Evolutionary conservation across 495 filamentous ascomycete species (phyloP).

Genomic region (Podospora bellae-mahoneyi): DNA sequence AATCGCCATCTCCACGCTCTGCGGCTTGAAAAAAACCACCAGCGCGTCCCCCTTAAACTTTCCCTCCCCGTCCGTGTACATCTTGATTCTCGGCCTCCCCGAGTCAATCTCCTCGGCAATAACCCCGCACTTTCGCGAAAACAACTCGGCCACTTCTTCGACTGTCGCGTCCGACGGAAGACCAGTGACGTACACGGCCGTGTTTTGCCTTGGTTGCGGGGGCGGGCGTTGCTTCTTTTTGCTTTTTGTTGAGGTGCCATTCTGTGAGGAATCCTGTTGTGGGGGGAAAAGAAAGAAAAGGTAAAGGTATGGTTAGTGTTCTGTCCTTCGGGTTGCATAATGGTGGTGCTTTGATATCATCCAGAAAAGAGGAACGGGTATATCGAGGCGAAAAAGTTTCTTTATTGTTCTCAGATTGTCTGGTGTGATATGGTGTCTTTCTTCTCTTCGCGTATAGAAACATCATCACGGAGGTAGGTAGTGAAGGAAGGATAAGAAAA

Average conservation of each 20-base stretch:
- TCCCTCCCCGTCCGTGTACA: constrained; percentile 79
- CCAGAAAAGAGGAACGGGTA: neutral
- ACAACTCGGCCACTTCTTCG: constrained; percentile 77
- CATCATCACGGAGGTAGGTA: neutral
- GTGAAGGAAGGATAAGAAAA: neutral
- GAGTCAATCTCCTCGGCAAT: constrained; percentile 92
- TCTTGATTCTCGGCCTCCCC: constrained; percentile 81
- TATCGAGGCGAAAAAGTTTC: neutral
- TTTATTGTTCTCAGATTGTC: neutral
- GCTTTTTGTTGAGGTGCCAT: constrained; percentile 17
- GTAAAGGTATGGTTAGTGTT: constrained; percentile 31
- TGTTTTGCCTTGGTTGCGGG: constrained; percentile 65
- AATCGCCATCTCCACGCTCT: constrained; percentile 84
- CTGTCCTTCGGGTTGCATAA: constrained; percentile 3
- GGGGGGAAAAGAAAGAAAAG: constrained; percentile 25
- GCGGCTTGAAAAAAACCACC: constrained; percentile 88
- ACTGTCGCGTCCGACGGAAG: constrained; percentile 73
- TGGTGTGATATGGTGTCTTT: neutral
- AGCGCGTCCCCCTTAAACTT: constrained; percentile 91
- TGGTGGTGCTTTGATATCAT: neutral
- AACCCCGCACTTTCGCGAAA: constrained; percentile 82
- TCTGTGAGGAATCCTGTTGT: constrained; percentile 23
- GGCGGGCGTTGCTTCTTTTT: constrained; percentile 31
- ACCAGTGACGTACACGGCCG: constrained; percentile 83
- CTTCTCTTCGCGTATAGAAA: neutral